These are phyloP conservation scores for Ogataea nitratoaversa DNA, from an alignment of 805 yeast species.

Conservation along the genomic window DNA sequence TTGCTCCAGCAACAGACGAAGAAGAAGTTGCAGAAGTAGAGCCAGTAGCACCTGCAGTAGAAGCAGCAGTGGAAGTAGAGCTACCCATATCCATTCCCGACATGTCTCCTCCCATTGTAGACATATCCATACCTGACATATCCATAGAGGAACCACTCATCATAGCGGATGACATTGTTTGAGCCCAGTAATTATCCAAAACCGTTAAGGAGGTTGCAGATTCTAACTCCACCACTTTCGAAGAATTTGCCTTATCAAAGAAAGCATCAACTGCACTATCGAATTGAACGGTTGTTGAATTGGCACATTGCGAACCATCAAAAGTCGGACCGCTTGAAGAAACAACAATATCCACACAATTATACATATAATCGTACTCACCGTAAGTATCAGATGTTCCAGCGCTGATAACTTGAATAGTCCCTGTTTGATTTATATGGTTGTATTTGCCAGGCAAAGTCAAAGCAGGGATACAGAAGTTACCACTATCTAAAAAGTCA, in stretches of 20 bases:
- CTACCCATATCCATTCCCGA: slow-evolving; percentile 8
- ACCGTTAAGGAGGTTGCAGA: slow-evolving; percentile 2
- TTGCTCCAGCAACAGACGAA: slow-evolving; percentile 1
- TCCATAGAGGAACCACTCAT: slow-evolving; percentile 2
- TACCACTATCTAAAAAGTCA: slow-evolving; percentile 20
- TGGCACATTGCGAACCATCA: slow-evolving; percentile 26
- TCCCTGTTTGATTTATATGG: slow-evolving; percentile 21
- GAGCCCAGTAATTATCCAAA: slow-evolving; percentile 7
- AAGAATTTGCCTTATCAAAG: background rate
- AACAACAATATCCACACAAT: slow-evolving; percentile 28
- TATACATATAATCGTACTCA: slow-evolving; percentile 24
- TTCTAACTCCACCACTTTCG: slow-evolving; percentile 5
- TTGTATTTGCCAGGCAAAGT: slow-evolving; percentile 21
- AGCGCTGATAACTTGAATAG: slow-evolving; percentile 26
- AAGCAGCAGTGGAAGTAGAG: background rate
- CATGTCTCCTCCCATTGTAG: slow-evolving; percentile 2
- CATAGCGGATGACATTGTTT: slow-evolving; percentile 5
- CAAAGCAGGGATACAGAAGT: slow-evolving; percentile 27
- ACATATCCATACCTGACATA: background rate
- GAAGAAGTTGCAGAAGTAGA: slow-evolving; percentile 1
- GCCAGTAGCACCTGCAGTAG: slow-evolving; percentile 1
- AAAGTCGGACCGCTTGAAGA: slow-evolving; percentile 23
- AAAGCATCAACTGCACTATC: slow-evolving; percentile 7
- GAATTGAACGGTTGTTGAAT: slow-evolving; percentile 14
- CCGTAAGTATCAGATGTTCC: slow-evolving; percentile 15